Conservation (phyloP, 208 protist genomes). For the Acanthamoeba castellanii region DNA sequence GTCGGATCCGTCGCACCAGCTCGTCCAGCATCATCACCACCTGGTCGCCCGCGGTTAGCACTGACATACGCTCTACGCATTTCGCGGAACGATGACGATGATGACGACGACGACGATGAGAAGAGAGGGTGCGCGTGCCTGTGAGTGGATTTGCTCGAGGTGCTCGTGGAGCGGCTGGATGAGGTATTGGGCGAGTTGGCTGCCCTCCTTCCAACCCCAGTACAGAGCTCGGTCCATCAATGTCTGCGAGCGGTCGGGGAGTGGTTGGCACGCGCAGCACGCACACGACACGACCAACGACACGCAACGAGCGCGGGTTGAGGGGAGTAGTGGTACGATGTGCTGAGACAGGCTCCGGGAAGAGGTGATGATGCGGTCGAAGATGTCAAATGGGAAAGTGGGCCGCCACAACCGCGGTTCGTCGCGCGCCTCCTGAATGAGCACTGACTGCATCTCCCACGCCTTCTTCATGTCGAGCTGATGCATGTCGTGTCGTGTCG, state of each 20-base stretch:
- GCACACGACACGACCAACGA: not conserved
- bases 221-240: constrained; percentile 44
- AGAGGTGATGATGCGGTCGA: constrained; percentile 50
- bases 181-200: not conserved
- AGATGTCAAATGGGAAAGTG: constrained; percentile 44
- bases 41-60: not conserved
- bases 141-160: not conserved
- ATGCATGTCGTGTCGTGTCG: too few species aligned
- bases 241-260: not conserved
- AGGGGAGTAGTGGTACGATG: constrained; percentile 24
- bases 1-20: not conserved
- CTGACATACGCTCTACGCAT: not conserved
- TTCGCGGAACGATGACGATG: too few species aligned
- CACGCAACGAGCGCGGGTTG: not conserved
- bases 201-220: constrained; percentile 43
- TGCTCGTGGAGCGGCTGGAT: constrained; percentile 43
- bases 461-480: constrained; percentile 1
- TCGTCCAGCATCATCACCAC: constrained; percentile 70
- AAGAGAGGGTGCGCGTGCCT: too few species aligned
- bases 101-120: too few species aligned
- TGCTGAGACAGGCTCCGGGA: constrained; percentile 5
- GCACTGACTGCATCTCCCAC: constrained; percentile 49
- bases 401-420: constrained; percentile 51
- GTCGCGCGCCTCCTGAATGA: constrained; percentile 56
- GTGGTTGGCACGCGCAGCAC: too few species aligned